Evolutionary conservation across 2,329 filamentous ascomycete genomes (phyloP), one percentile per base, ranked within the genome.

Genomic region (Cercospora nicotianae): DNA sequence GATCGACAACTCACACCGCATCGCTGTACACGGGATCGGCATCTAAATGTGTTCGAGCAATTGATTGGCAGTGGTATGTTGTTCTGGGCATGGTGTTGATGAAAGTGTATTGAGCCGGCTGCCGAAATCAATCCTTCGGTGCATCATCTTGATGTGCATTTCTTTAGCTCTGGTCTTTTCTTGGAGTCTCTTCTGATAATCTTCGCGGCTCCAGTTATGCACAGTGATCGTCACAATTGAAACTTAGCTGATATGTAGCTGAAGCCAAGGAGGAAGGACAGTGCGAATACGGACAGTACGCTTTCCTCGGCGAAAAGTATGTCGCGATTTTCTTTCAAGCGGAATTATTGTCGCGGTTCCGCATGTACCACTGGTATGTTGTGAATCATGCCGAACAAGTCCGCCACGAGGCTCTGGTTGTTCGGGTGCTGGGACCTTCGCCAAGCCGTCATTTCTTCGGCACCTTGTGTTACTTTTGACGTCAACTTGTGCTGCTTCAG

Each of bases 391-490:
- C 45, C 45, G 45, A 48, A 48, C 45, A 48, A 20, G 18, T 48
- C 48, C 20, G 48, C 48, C 48, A 55, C 48, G 48, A 55, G 48
- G 13, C 23, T 7, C 26, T 23, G 48, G 48, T 55, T n/a, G 48
- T 55, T n/a, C 48, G 23, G 23, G 13, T 48, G 45, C 45, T 48
- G 45, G 23, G 10, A 55, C 48, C 48, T 30, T 28, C 48, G 48
- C 48, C 48, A 55, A 55, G 48, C 48, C 48, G 48, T 30, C 48
- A 28, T 55, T 55, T 55, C 48, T 28, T 55, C 48, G 48, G 48
- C 48, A 55, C 48, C 0, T 55, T 55, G 23, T 55, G 20, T 26
- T 55, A 55, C 48, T 16, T 55, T 55, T 28, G 48, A 55, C 23
- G 48, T 55, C 23, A 18, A 39, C 33, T 13, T n/a, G 45, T 12